Evolutionary conservation across 1,139 yeast genomes (phyloP), one percentile per base, ranked within the genome.

Genomic region (Lipomyces yarrowii): DNA sequence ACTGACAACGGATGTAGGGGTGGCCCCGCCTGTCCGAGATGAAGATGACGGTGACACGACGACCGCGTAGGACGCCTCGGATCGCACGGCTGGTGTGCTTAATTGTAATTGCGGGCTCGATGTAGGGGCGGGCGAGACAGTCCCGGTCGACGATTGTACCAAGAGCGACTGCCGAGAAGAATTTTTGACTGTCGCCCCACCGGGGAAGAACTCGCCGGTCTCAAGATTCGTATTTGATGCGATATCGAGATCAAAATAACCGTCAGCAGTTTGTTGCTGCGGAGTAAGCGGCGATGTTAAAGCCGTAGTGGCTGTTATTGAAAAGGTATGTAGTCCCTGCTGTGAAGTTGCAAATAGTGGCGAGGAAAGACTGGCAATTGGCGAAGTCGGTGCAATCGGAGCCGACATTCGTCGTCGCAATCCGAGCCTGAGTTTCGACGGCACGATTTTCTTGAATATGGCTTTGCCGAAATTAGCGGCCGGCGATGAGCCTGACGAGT

Each of bases 321-420:
- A n/a, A n/a, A 42, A 13, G 2, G 56, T 21, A 2, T 56, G 42
- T 23, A 55, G 54, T 18, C 30, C 30, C 21, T 42, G 48, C 18
- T 48, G 58, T 6, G 39, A 35, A 32, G 55, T 13, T 61, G 48
- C 39, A 61, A 53, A 15, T 21, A 32, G n/a, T 23, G 63, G 54
- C 21, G 64, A 46, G 3, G 62, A 33, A 3, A 64, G 32, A 52
- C 58, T 48, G 13, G 62, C 37, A 26, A 61, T 30, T n/a, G 39
- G 52, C 46, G 26, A 13, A 33, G 39, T 6, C 33, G 57, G 13
- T n/a, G 64, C 39, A 32, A 59, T 53, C 6, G 68, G 68, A n/a
- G 68, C 68, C 2, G 68, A 65, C 68, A 65, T 65, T 26, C 68
- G 61, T 15, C 68, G 51, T 42, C 60, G 64, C 33, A 65, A 46